These are phyloP conservation scores for Barbarea vulgaris DNA, from an alignment of 345 rosid species.

Conservation along the genomic window DNA sequence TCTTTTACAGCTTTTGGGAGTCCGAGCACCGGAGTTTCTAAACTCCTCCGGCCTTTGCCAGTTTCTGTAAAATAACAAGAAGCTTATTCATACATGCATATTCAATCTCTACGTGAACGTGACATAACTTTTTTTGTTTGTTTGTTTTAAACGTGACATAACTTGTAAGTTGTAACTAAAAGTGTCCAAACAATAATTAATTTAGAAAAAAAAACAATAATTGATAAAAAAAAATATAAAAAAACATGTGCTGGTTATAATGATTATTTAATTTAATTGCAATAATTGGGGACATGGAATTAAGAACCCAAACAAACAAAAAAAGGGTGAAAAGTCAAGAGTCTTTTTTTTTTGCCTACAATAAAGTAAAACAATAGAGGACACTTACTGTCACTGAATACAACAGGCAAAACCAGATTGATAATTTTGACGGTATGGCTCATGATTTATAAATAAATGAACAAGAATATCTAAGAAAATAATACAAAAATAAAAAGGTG, in stretches of 20 bases:
- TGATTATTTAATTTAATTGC: not conserved
- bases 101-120: not conserved
- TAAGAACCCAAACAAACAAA: not conserved
- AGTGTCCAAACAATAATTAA: no score
- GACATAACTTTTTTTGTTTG: not conserved
- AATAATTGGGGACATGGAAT: not conserved
- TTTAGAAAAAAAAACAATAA: no score
- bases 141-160: not conserved
- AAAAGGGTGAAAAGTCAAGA: not conserved
- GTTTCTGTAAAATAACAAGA: constrained; percentile 51
- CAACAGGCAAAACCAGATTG: not conserved
- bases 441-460: constrained; percentile 1
- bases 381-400: not conserved
- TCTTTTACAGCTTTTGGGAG: constrained; percentile 56
- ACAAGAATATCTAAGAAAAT: constrained; percentile 2
- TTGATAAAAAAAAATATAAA: no score
- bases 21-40: constrained; percentile 68
- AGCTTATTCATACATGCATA: not conserved
- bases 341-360: constrained; percentile 12
- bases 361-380: not conserved
- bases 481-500: not conserved
- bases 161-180: not conserved
- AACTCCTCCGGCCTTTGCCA: constrained; percentile 61
- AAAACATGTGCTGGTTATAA: not conserved
- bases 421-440: not conserved